Base-by-base conservation (phyloP, 345 rosid species). In the Dimocarpus longan region DNA sequence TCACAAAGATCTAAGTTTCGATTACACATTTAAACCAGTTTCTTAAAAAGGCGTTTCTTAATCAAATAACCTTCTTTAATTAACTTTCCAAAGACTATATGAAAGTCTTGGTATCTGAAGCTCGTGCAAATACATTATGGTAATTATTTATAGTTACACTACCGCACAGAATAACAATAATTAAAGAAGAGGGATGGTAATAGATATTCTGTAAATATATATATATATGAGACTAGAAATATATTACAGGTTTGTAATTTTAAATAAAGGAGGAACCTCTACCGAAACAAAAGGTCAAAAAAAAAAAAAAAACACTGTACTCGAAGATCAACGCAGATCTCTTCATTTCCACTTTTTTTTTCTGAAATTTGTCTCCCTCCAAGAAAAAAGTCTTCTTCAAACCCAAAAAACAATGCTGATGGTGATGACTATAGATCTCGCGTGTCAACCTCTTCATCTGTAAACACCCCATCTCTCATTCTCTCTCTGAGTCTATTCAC, bases 241-340 rank as follows among this genome's bases (percentile, higher is more conserved):
- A 32, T 32, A 32, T 32, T 32, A 32, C 37, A 32, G 2, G 37
- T 32, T 32, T 32, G 37, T 32, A 32, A 32, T 32, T 57, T 11
- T 19, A 5, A 57, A 52, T 10, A 13, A 15, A 52, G 57, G 18
- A 52, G 12, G 9, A 57, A 57, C 8, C 24, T 57, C 22, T 57
- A 10, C 57, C 3, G 13, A 52, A 52, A 2, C 1, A 13, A 12
- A 15, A 44, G 13, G 6, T 5, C 0, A 37, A 11, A 75, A 37
- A 18, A 40, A 70, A n/a, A 78, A 42, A 42, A 40, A 70, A n/a
- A 78, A 42, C 28, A 54, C 71, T 68, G 72, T 74, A 81, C 46
- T 72, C 13, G 52, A 68, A 74, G 71, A 79, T 13, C 48, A 54
- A 72, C 24, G 81, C 73, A 74, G 76, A 73, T 73, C 37, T 37